phyloP scores from a whole-genome alignment of 2,329 filamentous ascomycete species.

The Cladosporium velox region DNA sequence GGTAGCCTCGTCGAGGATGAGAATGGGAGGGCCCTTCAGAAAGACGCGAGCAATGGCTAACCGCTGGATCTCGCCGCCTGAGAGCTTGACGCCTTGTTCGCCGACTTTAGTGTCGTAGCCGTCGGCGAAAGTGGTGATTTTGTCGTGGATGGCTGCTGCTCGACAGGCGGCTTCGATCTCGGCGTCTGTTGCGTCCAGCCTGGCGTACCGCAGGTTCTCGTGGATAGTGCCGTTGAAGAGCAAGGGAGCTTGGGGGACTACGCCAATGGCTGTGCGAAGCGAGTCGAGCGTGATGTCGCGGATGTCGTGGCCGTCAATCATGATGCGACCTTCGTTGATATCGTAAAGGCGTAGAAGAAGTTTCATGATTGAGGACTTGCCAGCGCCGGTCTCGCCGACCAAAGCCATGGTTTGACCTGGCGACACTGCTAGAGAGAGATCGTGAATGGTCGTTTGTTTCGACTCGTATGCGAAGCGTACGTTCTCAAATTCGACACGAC shows the following conservation, averaged over 20 bases:
- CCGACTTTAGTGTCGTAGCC: conserved; percentile 75
- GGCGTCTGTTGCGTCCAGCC: conserved; percentile 60
- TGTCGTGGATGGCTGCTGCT: conserved; percentile 64
- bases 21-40: conserved; percentile 64
- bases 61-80: conserved; percentile 83
- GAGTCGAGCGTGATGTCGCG: conserved; percentile 60
- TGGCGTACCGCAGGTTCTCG: conserved; percentile 66
- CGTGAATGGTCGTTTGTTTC: conserved; percentile 53
- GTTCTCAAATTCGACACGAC: conserved; percentile 56
- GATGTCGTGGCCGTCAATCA: conserved; percentile 62
- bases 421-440: conserved; percentile 52
- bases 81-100: conserved; percentile 74
- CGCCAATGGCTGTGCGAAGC: conserved; percentile 60
- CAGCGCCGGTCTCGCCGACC: conserved; percentile 63
- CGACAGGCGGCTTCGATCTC: conserved; percentile 63
- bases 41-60: conserved; percentile 74
- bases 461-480: conserved; percentile 60
- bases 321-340: conserved; percentile 55
- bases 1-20: conserved; percentile 77
- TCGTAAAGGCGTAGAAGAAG: conserved; percentile 64
- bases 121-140: conserved; percentile 62
- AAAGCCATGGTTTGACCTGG: conserved; percentile 59
- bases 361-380: conserved; percentile 64
- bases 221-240: conserved; percentile 66
- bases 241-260: conserved; percentile 65